Evolutionary conservation across 2,329 filamentous ascomycete genomes (phyloP).

Genomic region (Arthrobotrys pseudoclavata): DNA sequence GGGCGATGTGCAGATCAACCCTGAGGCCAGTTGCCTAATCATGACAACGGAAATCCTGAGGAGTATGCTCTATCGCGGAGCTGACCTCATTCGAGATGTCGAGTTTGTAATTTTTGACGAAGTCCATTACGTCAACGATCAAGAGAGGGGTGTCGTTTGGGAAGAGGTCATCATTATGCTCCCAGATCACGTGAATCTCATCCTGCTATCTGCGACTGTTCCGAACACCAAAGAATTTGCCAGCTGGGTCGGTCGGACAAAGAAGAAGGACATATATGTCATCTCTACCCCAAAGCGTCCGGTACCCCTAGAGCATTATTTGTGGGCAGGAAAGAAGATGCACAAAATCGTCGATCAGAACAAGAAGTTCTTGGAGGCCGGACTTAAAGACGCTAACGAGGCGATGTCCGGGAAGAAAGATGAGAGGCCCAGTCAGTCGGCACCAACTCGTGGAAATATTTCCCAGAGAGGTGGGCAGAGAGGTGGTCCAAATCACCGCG

Average conservation of each 20-base stretch:
- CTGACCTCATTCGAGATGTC: constrained; percentile 94
- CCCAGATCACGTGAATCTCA: constrained; percentile 94
- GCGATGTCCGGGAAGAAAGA: constrained; percentile 86
- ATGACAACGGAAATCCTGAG: constrained; percentile 99
- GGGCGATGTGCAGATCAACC: constrained; percentile 96
- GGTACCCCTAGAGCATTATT: constrained; percentile 92
- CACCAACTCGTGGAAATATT: constrained; percentile 62
- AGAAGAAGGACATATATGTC: constrained; percentile 98
- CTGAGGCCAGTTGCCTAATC: constrained; percentile 96
- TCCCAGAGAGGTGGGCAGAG: constrained; percentile 68
- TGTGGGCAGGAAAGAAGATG: constrained; percentile 94
- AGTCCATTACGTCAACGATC: constrained; percentile 98
- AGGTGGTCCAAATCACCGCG: constrained; percentile 71
- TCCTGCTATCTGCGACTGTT: constrained; percentile 93
- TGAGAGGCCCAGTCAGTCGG: constrained; percentile 68
- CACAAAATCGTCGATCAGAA: constrained; percentile 94
- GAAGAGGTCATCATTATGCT: constrained; percentile 99
- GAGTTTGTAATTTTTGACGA: constrained; percentile 99
- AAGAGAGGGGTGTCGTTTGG: constrained; percentile 94
- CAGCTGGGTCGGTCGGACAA: constrained; percentile 97
- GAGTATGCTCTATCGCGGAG: constrained; percentile 97
- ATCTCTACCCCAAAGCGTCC: constrained; percentile 97
- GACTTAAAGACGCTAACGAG: constrained; percentile 94
- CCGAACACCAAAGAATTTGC: constrained; percentile 98
- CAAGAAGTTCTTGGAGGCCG: constrained; percentile 82